Base-by-base conservation (phyloP, 805 yeast species). In the Wickerhamomyces bisporus region DNA sequence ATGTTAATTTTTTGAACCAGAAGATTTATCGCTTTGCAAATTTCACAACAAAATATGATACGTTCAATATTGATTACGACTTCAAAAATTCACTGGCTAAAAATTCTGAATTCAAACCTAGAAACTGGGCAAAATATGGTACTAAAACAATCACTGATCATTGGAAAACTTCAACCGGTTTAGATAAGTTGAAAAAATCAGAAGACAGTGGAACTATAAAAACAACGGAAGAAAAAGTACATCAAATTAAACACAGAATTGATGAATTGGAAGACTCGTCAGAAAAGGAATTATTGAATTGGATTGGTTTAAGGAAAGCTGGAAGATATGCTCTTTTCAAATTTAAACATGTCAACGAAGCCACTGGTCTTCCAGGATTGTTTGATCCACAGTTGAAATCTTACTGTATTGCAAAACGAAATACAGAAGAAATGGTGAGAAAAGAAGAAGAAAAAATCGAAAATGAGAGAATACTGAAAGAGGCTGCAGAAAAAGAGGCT, bases 271-370 rank as follows among this genome's bases (percentile, higher is more conserved):
- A 13, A 7, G 34, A 39, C 6, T 20, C 40, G 3, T n/a, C 34
- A 28, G 16, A 17, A 2, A 39, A 42, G 7, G 57, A 54, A 2
- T 41, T 63, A 3, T 38, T 47, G 15, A 58, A 57, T 17, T 72
- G 78, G 78, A 65, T 67, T 37, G 65, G 64, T 1, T 44, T 71
- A 30, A 61, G 77, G 37, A 50, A 63, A 5, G 58, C 71, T 4
- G 52, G 75, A 42, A 55, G 57, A 5, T 55, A 57, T 7, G 48
- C 55, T 25, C 44, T 74, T 47, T 59, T 60, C 36, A 56, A 64
- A 19, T 64, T 71, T 31, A 55, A 48, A 20, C 55, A 59, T 12
- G 64, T 64, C 12, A 57, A 60, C 38, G 66, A 58, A 30, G 40
- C 43, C 0, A 47, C 52, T 7, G 74, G 73, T 11, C 39, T 65